Conservation (phyloP, 164 flowering plant genomes). For the Taxillus chinensis region DNA sequence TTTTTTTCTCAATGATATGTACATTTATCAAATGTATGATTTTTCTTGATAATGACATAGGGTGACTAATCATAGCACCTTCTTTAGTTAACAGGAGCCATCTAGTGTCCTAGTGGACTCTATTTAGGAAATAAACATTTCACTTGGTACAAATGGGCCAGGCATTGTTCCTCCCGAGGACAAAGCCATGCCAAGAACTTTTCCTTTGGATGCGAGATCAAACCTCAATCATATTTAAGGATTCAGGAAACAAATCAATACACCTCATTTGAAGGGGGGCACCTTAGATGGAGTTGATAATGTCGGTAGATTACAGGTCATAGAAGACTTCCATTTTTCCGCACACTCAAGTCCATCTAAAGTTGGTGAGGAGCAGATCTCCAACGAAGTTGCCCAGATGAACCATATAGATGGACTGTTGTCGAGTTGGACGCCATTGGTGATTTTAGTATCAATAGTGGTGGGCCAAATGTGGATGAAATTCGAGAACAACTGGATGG, state of each 20-base stretch:
- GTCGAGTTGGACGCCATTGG: constrained; percentile 72
- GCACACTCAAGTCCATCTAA: too few species aligned
- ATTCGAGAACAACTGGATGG: constrained; percentile 5
- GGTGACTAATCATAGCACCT: neutral
- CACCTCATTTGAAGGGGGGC: constrained; percentile 4
- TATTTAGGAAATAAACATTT: too few species aligned
- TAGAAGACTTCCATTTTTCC: constrained; percentile 1
- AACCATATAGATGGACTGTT: too few species aligned
- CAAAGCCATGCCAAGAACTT: constrained; percentile 1
- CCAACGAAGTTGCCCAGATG: constrained; percentile 21
- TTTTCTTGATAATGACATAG: neutral
- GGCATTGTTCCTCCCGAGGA: constrained; percentile 6
- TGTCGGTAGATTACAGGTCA: constrained; percentile 1
- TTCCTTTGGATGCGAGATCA: constrained; percentile 9
- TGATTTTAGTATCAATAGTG: constrained; percentile 46
- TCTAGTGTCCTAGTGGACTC: too few species aligned
- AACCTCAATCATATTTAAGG: constrained; percentile 10
- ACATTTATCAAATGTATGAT: too few species aligned
- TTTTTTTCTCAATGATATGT: too few species aligned
- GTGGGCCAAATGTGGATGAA: constrained; percentile 8
- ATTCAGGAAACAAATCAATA: constrained; percentile 5
- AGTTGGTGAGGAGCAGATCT: neutral
- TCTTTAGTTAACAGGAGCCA: constrained; percentile 26
- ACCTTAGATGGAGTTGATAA: constrained; percentile 10
- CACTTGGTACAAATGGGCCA: too few species aligned